Evolutionary conservation across 1,139 yeast species (phyloP).

Genomic region (Petasospora rhodanensis): DNA sequence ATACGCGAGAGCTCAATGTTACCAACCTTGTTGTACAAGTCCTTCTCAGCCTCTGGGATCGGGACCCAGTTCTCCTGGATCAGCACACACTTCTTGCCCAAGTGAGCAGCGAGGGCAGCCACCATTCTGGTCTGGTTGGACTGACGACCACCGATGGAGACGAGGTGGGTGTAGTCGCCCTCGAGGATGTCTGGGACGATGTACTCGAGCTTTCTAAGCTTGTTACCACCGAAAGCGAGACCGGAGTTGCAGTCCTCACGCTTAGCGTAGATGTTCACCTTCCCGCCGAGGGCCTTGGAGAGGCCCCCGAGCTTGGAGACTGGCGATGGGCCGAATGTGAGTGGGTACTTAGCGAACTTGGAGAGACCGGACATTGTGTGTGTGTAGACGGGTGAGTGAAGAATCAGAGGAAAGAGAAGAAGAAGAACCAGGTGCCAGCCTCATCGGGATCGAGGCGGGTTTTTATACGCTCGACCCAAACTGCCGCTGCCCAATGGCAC

Average conservation of each 20-base stretch:
- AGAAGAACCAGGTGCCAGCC: no score
- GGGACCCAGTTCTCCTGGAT: conserved; percentile 19
- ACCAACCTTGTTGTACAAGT: conserved; percentile 15
- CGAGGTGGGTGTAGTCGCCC: conserved; percentile 16
- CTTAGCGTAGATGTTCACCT: conserved; percentile 16
- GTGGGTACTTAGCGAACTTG: conserved; percentile 13
- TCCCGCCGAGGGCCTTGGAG: conserved; percentile 14
- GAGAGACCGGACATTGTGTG: conserved; percentile 11
- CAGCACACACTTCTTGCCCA: conserved; percentile 17
- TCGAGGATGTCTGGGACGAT: conserved; percentile 16
- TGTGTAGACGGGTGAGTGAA: not conserved
- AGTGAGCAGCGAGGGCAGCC: conserved; percentile 15
- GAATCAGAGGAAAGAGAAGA: no score
- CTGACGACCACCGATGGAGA: conserved; percentile 17
- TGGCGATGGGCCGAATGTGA: conserved; percentile 17
- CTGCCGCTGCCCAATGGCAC: no score
- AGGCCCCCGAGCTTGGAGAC: conserved; percentile 13
- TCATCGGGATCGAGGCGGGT: no score
- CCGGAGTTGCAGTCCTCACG: conserved; percentile 18
- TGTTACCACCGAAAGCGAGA: conserved; percentile 17
- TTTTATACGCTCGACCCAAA: no score
- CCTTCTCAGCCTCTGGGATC: conserved; percentile 17
- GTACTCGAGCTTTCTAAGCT: conserved; percentile 17
- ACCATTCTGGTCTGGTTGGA: conserved; percentile 17
- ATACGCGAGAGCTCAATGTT: conserved; percentile 16